Evolutionary conservation across 2,329 filamentous ascomycete genomes (phyloP).

Genomic region (Gaeumannomyces tritici): DNA sequence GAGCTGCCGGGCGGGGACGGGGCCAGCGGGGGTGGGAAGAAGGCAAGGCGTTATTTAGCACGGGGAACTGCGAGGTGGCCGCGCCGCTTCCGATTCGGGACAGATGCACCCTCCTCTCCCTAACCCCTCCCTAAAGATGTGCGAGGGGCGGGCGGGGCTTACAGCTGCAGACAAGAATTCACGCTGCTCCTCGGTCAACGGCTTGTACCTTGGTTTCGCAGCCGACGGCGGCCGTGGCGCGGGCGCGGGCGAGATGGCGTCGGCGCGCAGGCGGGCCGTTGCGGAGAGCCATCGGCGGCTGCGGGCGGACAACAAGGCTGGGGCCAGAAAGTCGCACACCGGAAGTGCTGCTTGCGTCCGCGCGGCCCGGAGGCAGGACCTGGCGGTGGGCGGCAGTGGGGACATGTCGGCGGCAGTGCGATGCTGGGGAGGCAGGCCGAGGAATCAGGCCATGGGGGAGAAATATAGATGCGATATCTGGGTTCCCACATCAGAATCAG

Average conservation of each 20-base stretch:
- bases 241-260: slow-evolving; percentile 8
- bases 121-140: too few relatives aligned
- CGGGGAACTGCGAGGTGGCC: neutral
- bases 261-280: slow-evolving; percentile 8
- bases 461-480: neutral
- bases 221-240: slow-evolving; percentile 13
- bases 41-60: neutral
- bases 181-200: slow-evolving; percentile 59
- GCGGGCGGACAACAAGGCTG: slow-evolving; percentile 19
- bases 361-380: neutral
- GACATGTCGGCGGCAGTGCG: neutral
- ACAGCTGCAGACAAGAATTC: slow-evolving; percentile 68
- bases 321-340: slow-evolving; percentile 27
- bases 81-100: too few relatives aligned
- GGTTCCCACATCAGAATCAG: neutral
- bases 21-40: too few relatives aligned
- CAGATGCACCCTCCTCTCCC: too few relatives aligned
- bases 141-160: slow-evolving; percentile 15
- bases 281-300: slow-evolving; percentile 13
- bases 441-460: neutral
- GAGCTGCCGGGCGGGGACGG: slow-evolving; percentile 39
- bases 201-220: slow-evolving; percentile 35
- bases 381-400: too few relatives aligned
- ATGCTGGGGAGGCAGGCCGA: neutral
- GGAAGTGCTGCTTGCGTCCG: slow-evolving; percentile 7